phyloP scores from a whole-genome alignment of 345 rosid species.

The Boechera divaricarpa region DNA sequence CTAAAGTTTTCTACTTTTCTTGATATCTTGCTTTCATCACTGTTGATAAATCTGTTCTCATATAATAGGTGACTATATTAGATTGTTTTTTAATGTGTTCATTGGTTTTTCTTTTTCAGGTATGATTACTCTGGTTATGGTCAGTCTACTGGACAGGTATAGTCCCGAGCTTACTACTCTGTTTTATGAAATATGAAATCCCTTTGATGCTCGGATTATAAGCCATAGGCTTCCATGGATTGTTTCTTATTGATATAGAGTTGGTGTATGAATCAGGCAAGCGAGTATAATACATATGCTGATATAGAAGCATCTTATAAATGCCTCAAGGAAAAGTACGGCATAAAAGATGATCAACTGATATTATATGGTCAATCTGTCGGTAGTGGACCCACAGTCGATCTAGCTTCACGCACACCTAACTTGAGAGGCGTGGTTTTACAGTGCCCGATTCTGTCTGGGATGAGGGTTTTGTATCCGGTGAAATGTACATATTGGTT shows the following conservation, averaged over 20 bases:
- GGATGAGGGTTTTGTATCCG: conserved; percentile 88
- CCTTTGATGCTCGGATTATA: too few relatives aligned
- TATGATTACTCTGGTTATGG: conserved; percentile 99
- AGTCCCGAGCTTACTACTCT: conserved; percentile 13
- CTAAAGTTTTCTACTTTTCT: not conserved
- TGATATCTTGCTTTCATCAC: not conserved
- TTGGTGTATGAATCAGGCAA: conserved; percentile 67
- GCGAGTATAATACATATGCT: conserved; percentile 83
- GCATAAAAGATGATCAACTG: conserved; percentile 74
- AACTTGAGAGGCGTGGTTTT: conserved; percentile 80
- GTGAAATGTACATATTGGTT: conserved; percentile 95
- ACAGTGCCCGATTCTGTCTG: conserved; percentile 91
- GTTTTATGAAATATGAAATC: not conserved
- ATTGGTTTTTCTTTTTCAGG: conserved; percentile 50
- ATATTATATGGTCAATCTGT: conserved; percentile 94
- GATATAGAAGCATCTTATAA: conserved; percentile 83
- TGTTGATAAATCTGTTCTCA: not conserved
- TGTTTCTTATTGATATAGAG: conserved; percentile 17
- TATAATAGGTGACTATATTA: not conserved
- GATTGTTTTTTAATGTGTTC: not conserved
- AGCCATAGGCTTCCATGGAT: not conserved
- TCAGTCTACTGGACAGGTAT: conserved; percentile 91
- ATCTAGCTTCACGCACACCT: conserved; percentile 82
- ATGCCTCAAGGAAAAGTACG: conserved; percentile 81
- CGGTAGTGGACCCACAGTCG: conserved; percentile 93